Conservation (phyloP, 768 basidiomycete species). For the Podaxis sp. region DNA sequence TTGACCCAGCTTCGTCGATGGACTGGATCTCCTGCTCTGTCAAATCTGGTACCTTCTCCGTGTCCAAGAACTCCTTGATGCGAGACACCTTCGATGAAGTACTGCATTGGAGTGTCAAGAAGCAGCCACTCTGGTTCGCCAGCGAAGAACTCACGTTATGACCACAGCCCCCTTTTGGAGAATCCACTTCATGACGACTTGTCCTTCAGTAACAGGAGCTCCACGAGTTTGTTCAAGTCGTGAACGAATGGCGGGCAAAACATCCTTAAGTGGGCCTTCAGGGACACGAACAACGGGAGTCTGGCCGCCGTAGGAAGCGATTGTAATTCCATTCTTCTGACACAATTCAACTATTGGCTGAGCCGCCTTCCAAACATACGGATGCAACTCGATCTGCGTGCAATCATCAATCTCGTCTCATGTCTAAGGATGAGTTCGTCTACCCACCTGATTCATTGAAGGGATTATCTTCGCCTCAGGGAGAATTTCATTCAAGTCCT, state of each 20-base stretch:
- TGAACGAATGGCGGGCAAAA: conserved; percentile 50
- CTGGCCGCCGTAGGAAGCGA: conserved; percentile 67
- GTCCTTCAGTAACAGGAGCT: conserved; percentile 49
- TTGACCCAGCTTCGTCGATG: conserved; percentile 57
- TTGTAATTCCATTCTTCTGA: conserved; percentile 58
- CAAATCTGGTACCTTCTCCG: conserved; percentile 47
- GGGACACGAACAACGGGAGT: conserved; percentile 38
- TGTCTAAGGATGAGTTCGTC: not conserved
- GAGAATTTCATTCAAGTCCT: conserved; percentile 52
- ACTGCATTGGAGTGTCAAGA: conserved; percentile 24
- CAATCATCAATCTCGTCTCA: not conserved
- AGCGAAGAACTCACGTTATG: conserved; percentile 50
- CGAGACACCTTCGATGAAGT: conserved; percentile 49
- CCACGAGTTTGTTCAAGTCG: conserved; percentile 45
- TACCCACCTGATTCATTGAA: conserved; percentile 66
- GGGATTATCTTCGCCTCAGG: conserved; percentile 53
- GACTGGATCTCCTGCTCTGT: conserved; percentile 57
- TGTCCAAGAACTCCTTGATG: conserved; percentile 44
- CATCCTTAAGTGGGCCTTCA: conserved; percentile 61
- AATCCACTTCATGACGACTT: conserved; percentile 71
- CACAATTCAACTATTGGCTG: conserved; percentile 55
- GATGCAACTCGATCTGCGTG: conserved; percentile 64
- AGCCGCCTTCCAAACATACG: conserved; percentile 65
- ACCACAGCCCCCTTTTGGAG: conserved; percentile 61
- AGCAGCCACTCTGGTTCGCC: not conserved